Base-by-base conservation (phyloP, 2,329 filamentous ascomycete genomes). In the Alternaria hordeiaustralica region DNA sequence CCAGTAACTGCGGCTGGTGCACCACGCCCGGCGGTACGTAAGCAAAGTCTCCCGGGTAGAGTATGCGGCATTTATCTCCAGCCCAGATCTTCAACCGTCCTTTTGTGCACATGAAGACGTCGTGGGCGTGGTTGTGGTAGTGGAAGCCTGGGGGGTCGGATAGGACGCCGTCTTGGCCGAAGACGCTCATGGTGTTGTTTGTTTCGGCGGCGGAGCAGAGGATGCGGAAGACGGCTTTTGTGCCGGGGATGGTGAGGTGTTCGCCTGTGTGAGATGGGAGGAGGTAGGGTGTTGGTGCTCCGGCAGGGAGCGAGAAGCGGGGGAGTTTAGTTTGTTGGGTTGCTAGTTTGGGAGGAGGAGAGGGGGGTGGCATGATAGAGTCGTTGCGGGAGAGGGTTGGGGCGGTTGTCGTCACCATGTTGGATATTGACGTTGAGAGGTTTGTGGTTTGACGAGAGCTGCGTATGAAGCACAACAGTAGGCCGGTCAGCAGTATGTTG, bases 81-180 rank as follows among this genome's bases (percentile, higher is more conserved):
- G 63, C 61, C 68, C 68, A 70, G 15, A 71, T 26, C 36, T 70
- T 70, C 11, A 71, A 21, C 3, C 61, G 63, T 2, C 69, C 69
- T 49, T 64, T 67, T 25, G 69, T 71, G 26, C 68, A 70, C 60
- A 71, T 67, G 64, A 71, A 71, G 6, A 70, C 66, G 43, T 71
- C 69, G 50, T 71, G 69, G 4, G 69, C 69, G 1, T 59, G 41
- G 25, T 71, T 60, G 58, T 70, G 69, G 47, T 70, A 70, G 55
- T 71, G 69, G 50, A 71, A 71, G 26, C 69, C 68, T 3, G 66
- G 68, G 10, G 69, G 41, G 43, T 71, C 69, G 23, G 66, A 64
- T 9, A 69, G 30, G n/a, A 63, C 60, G 43, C 67, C 69, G 26
- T 68, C 69, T 59, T 64, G 56, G 21, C 60, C 66, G 28, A 71